phyloP scores from a whole-genome alignment of 371 early-diverging fungal species.

The Mucor indicus region DNA sequence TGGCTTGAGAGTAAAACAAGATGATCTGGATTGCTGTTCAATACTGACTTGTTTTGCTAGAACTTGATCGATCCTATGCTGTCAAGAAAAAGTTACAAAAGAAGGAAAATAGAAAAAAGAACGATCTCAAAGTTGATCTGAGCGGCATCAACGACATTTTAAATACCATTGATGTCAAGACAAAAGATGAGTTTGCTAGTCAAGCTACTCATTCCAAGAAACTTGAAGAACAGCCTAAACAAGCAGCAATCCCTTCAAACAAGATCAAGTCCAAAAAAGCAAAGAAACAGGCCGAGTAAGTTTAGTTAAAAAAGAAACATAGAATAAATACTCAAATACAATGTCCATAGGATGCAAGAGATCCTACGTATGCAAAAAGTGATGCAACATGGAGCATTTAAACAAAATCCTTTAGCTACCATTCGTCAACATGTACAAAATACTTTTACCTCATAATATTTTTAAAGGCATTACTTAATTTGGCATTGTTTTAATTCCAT shows the following conservation, averaged over 20 bases:
- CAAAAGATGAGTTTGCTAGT: conserved; percentile 16
- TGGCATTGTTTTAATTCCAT: conserved; percentile 9
- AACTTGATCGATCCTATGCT: conserved; percentile 52
- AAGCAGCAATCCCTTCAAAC: conserved; percentile 23
- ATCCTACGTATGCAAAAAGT: conserved; percentile 72
- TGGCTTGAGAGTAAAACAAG: conserved; percentile 53
- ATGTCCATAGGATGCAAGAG: conserved; percentile 51
- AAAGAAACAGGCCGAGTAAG: conserved; percentile 55
- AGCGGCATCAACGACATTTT: conserved; percentile 44
- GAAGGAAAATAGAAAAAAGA: conserved; percentile 32
- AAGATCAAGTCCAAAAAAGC: conserved; percentile 48
- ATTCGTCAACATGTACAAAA: conserved; percentile 73
- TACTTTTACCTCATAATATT: conserved; percentile 39
- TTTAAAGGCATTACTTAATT: neutral
- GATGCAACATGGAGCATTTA: conserved; percentile 65
- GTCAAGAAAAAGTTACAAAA: conserved; percentile 46
- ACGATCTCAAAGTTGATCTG: conserved; percentile 29
- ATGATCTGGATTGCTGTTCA: neutral
- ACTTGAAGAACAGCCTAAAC: conserved; percentile 1
- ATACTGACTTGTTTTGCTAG: conserved; percentile 15
- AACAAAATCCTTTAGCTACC: conserved; percentile 63
- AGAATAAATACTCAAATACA: neutral
- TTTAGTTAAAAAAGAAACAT: neutral
- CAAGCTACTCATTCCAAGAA: conserved; percentile 17
- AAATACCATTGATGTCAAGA: conserved; percentile 28